Evolutionary conservation across 371 early-diverging fungal species (phyloP).

Genomic region (Mucor mucedo): DNA sequence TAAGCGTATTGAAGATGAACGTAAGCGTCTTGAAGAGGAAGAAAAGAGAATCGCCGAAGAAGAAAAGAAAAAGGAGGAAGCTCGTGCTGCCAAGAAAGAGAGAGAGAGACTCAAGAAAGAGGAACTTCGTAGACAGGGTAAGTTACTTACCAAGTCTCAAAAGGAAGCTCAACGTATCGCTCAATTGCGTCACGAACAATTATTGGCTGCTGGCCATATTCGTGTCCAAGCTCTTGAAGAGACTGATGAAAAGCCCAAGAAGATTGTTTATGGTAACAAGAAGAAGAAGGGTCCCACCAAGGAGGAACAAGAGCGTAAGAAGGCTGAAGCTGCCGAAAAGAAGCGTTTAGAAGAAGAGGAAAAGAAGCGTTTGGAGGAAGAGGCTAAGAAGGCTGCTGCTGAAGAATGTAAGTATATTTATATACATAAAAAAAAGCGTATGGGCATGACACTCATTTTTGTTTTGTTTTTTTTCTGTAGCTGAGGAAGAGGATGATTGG

Average conservation of each 20-base stretch:
- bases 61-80: slow-evolving; percentile 53
- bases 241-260: slow-evolving; percentile 48
- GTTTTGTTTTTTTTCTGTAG: slow-evolving; percentile 15
- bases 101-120: slow-evolving; percentile 73
- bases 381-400: slow-evolving; percentile 46
- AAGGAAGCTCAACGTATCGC: slow-evolving; percentile 83
- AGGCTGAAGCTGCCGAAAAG: slow-evolving; percentile 48
- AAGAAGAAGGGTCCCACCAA: slow-evolving; percentile 65
- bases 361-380: slow-evolving; percentile 53
- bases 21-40: slow-evolving; percentile 50
- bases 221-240: slow-evolving; percentile 79
- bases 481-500: slow-evolving; percentile 54
- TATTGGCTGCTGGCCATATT: slow-evolving; percentile 76
- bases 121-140: slow-evolving; percentile 90
- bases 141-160: slow-evolving; percentile 92
- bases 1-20: slow-evolving; percentile 45
- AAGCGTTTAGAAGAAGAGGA: slow-evolving; percentile 52
- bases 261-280: slow-evolving; percentile 55
- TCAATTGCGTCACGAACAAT: slow-evolving; percentile 75
- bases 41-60: slow-evolving; percentile 48
- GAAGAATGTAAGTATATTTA: slow-evolving; percentile 41
- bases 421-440: not conserved
- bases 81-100: slow-evolving; percentile 50
- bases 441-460: not conserved
- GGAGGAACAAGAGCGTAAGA: slow-evolving; percentile 44